A percentile compares a stretch with the other conserved stretches of the same genome.
These are phyloP conservation scores for Boletus pseudo-olivaceus DNA, from an alignment of 768 basidiomycete species.

Conservation along the genomic window DNA sequence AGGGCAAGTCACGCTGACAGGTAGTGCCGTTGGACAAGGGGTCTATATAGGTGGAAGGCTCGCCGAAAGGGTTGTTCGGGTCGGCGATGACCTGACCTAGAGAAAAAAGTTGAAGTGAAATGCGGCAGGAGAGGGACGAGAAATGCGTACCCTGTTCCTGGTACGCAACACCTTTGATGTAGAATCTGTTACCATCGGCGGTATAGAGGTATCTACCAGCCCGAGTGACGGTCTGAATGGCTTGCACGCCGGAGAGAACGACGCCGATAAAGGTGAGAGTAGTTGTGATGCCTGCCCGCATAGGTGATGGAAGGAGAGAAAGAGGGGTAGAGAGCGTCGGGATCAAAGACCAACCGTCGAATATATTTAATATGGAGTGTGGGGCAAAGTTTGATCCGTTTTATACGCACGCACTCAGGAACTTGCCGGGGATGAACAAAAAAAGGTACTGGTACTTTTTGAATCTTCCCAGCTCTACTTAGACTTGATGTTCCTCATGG, in stretches of 20 bases:
- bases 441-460: no score
- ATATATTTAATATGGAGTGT: no score
- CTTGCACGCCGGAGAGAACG: slow-evolving; percentile 51
- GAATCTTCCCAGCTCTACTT: no score
- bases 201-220: slow-evolving; percentile 80
- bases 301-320: slow-evolving; percentile 13
- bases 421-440: background rate
- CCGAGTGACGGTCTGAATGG: slow-evolving; percentile 66
- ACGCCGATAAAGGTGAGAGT: slow-evolving; percentile 38
- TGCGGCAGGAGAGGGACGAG: background rate
- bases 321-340: slow-evolving; percentile 8
- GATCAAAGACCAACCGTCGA: background rate
- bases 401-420: no score
- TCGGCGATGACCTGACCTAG: slow-evolving; percentile 39
- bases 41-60: slow-evolving; percentile 76
- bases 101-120: background rate
- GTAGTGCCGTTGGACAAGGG: slow-evolving; percentile 64
- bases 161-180: slow-evolving; percentile 85
- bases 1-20: slow-evolving; percentile 78
- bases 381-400: slow-evolving; percentile 3
- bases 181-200: slow-evolving; percentile 73
- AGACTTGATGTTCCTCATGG: no score
- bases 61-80: slow-evolving; percentile 58
- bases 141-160: slow-evolving; percentile 65
- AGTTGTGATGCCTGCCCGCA: slow-evolving; percentile 26